Evolutionary conservation across 2,329 filamentous ascomycete genomes (phyloP).

Genomic region (Penicillium palitans): DNA sequence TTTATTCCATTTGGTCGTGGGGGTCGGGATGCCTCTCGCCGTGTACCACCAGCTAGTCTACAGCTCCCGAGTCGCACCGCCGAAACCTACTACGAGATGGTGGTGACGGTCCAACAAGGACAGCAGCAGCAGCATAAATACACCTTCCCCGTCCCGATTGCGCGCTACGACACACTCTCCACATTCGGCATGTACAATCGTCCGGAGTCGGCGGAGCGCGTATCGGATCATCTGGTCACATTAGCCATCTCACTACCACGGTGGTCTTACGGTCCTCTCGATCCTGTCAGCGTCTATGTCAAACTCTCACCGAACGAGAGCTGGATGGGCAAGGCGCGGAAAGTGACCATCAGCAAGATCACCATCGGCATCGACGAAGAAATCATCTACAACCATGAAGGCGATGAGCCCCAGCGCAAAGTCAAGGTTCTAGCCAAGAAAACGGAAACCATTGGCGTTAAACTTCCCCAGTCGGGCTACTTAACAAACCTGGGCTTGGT

Average conservation of each 20-base stretch:
- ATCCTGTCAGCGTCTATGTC: conserved; percentile 94
- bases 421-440: conserved; percentile 83
- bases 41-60: conserved; percentile 88
- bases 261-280: conserved; percentile 94
- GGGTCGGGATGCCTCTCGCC: conserved; percentile 82
- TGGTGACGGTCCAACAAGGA: conserved; percentile 92
- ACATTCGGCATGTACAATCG: conserved; percentile 99
- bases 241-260: conserved; percentile 87
- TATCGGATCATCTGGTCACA: conserved; percentile 86
- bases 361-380: conserved; percentile 94
- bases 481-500: conserved; percentile 88
- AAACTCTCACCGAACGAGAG: conserved; percentile 90
- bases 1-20: conserved; percentile 95
- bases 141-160: conserved; percentile 83
- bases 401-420: conserved; percentile 90
- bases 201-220: conserved; percentile 81
- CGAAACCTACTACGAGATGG: conserved; percentile 94
- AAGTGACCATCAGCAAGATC: conserved; percentile 91
- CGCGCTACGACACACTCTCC: conserved; percentile 92
- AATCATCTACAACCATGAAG: conserved; percentile 97
- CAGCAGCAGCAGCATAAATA: conserved; percentile 85
- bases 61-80: conserved; percentile 90
- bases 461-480: conserved; percentile 86
- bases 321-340: conserved; percentile 85
- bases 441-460: conserved; percentile 75